Base-by-base conservation (phyloP, 75 land plant genomes). In the Azolla pinnata region DNA sequence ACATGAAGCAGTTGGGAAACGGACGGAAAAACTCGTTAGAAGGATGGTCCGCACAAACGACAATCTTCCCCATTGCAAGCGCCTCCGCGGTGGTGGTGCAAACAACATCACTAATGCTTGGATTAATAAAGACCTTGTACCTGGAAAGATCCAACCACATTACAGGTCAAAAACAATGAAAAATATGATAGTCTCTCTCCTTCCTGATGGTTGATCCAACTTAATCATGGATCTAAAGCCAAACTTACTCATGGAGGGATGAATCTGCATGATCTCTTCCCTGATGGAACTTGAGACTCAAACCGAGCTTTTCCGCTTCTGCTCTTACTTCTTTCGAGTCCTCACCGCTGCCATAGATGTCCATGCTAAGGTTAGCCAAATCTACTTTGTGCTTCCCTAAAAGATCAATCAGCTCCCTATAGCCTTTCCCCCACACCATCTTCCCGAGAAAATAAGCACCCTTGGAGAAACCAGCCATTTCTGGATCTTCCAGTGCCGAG, bases 11-110 rank as follows among this genome's bases (percentile, higher is more conserved):
- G 63, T 92, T 92, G 25, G 97, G 97, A 48, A 88, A 92, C 35
- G 96, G 53, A 27, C 80, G 73, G 72, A 92, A 92, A 75, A 92
- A 92, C 30, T 92, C 97, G 56, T 92, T 92, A 30, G 97, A 92
- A 62, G 96, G 97, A 33, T 88, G 96, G 29, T 92, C 90, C 25
- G 97, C 96, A 73, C 96, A 92, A 1, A 92, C 65, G 1, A 92
- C 96, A 64, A 92, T 89, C 57, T 92, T 92, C 4, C 97, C 97
- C 97, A 92, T 92, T 8, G 97, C 96, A 54, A 92, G 79, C 0
- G 97, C 97, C 70, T 92, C 97, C 1, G 97, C 97, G 3, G 97
- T 92, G 29, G 96, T 95, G 33, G 97, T 92, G 77, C 97, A 92
- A 4, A 92, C 80, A 19, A 92, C 96, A 71, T 92, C 97, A 67